These are phyloP conservation scores for Edaphochlamys debaryana DNA, from an alignment of 139 green algal genomes.

Conservation along the genomic window DNA sequence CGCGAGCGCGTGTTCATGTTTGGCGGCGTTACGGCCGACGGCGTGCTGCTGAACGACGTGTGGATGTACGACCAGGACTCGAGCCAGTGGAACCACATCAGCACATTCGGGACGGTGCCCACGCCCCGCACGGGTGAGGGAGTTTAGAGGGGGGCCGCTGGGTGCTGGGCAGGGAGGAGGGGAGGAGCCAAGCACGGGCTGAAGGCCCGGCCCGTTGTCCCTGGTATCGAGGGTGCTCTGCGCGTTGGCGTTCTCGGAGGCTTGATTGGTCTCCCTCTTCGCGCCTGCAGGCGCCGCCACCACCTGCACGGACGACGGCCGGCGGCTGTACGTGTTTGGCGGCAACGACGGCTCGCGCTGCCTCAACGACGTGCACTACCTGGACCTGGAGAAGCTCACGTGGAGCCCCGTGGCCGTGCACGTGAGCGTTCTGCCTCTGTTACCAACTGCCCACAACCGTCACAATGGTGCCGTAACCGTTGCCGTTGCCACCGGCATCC, in stretches of 20 bases:
- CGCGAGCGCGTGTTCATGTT: constrained; percentile 81
- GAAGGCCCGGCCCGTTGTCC: too few relatives aligned
- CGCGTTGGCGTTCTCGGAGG: too few relatives aligned
- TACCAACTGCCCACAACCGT: too few relatives aligned
- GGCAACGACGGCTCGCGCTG: constrained; percentile 59
- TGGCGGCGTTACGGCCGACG: constrained; percentile 66
- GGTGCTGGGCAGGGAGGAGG: too few relatives aligned
- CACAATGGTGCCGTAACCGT: too few relatives aligned
- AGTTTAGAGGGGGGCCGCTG: background rate
- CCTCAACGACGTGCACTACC: constrained; percentile 72
- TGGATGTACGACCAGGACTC: constrained; percentile 78
- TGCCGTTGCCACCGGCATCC: too few relatives aligned
- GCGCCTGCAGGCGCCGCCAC: constrained; percentile 32
- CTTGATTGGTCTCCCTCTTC: too few relatives aligned
- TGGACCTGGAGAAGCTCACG: constrained; percentile 68
- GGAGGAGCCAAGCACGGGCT: too few relatives aligned
- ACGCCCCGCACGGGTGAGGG: constrained; percentile 53
- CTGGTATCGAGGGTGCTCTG: background rate
- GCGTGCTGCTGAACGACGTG: constrained; percentile 72
- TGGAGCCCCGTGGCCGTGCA: constrained; percentile 67
- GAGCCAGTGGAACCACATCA: constrained; percentile 68
- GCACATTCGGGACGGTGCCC: constrained; percentile 56
- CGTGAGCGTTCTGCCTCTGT: too few relatives aligned
- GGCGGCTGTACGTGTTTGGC: constrained; percentile 75
- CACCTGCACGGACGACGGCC: constrained; percentile 67